Percentiles rank a stretch among this genome's conserved stretches.
phyloP scores from a whole-genome alignment of 83 land plant species.

The Picea abies region DNA sequence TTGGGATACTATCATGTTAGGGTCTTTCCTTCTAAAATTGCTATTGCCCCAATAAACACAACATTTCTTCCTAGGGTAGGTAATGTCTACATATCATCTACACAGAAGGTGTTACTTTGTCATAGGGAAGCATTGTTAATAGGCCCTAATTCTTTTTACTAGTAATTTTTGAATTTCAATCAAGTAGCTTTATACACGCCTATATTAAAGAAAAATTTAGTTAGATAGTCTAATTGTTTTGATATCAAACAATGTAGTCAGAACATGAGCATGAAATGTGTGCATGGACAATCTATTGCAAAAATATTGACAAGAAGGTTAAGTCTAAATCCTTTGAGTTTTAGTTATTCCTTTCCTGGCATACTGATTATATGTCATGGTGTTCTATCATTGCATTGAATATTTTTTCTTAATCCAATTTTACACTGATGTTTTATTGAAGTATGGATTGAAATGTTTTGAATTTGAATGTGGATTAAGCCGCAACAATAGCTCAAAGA shows the following conservation, averaged over 20 bases:
- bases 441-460: background rate
- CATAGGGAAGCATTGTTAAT: too few relatives aligned
- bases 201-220: too few relatives aligned
- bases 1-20: constrained; percentile 91
- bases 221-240: too few relatives aligned
- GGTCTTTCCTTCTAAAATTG: constrained; percentile 97
- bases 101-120: too few relatives aligned
- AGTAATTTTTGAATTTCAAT: too few relatives aligned
- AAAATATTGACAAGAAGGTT: constrained; percentile 98
- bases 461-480: background rate
- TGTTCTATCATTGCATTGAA: background rate
- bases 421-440: background rate
- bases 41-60: constrained; percentile 96
- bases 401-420: background rate
- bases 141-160: too few relatives aligned
- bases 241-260: constrained; percentile 43
- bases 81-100: background rate
- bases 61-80: constrained; percentile 92
- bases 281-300: constrained; percentile 93
- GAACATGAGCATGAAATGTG: constrained; percentile 99
- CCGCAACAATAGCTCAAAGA: background rate
- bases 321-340: background rate
- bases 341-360: background rate
- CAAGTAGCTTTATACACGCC: too few relatives aligned
- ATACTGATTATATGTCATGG: background rate